These are phyloP conservation scores for Chlamydomonas sphaeroides DNA, from an alignment of 139 green algal species.

Conservation along the genomic window DNA sequence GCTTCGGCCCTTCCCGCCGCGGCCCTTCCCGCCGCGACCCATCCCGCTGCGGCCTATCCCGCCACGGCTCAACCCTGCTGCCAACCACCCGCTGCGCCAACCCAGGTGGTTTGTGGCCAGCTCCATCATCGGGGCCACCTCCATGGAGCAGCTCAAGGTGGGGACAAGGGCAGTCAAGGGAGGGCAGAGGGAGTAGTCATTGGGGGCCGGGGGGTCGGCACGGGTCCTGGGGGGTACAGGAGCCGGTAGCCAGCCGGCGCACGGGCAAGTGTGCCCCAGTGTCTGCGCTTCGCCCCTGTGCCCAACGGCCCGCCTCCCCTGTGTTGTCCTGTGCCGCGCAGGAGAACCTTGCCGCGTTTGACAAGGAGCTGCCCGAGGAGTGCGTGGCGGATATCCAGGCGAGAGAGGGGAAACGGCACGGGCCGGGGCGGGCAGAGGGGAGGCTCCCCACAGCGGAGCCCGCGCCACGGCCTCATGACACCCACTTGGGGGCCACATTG, in stretches of 20 bases:
- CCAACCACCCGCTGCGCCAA: not conserved
- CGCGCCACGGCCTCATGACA: too few species aligned
- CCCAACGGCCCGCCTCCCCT: constrained; percentile 13
- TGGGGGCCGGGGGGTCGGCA: not conserved
- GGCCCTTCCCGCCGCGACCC: not conserved
- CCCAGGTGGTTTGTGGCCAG: constrained; percentile 56
- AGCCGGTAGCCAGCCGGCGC: too few species aligned
- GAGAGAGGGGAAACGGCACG: not conserved
- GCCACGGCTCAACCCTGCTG: not conserved
- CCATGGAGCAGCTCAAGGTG: constrained; percentile 82
- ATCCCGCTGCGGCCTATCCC: not conserved
- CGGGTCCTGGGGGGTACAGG: too few species aligned
- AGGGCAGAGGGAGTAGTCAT: not conserved
- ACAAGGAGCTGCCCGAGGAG: constrained; percentile 65
- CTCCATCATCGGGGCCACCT: constrained; percentile 95
- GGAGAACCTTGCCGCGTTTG: constrained; percentile 85
- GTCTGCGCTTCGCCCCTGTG: not conserved
- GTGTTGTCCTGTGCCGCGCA: constrained; percentile 44
- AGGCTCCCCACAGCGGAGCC: too few species aligned
- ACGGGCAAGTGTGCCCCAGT: not conserved
- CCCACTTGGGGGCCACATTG: too few species aligned
- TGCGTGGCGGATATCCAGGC: constrained; percentile 67
- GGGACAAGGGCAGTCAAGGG: not conserved
- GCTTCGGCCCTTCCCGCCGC: not conserved
- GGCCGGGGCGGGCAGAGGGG: too few species aligned